Conservation (phyloP, 768 basidiomycete species). For the Punctularia strigosozonata region DNA sequence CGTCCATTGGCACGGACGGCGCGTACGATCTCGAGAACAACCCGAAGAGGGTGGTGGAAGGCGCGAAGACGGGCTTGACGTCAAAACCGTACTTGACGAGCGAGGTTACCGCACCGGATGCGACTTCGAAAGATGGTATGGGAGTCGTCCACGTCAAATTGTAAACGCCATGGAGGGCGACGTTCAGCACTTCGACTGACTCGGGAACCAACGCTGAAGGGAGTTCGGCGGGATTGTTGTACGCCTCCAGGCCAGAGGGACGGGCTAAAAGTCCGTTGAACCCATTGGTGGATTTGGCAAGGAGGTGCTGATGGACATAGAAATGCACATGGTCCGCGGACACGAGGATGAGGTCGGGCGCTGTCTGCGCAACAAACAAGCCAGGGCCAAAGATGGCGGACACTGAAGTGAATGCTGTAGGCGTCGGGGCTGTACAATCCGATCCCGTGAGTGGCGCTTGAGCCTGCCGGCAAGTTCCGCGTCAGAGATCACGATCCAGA, state of each 20-base stretch:
- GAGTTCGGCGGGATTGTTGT: too few species aligned
- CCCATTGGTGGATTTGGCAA: slow-evolving; percentile 13
- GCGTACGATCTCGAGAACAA: slow-evolving; percentile 59
- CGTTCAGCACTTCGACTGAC: slow-evolving; percentile 49
- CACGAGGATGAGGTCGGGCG: slow-evolving; percentile 15
- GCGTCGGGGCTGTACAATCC: too few species aligned
- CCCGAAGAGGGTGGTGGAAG: slow-evolving; percentile 41
- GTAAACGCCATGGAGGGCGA: slow-evolving; percentile 64
- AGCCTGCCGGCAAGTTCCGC: too few species aligned
- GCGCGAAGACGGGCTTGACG: slow-evolving; percentile 32
- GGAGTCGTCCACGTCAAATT: slow-evolving; percentile 63
- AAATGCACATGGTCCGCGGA: slow-evolving; percentile 20
- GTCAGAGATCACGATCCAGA: too few species aligned
- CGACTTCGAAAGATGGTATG: slow-evolving; percentile 43
- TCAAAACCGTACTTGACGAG: slow-evolving; percentile 51
- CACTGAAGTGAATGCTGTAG: too few species aligned
- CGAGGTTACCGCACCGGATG: slow-evolving; percentile 43
- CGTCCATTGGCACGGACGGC: slow-evolving; percentile 53
- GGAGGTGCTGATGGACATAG: slow-evolving; percentile 17
- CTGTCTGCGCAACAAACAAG: slow-evolving; percentile 5
- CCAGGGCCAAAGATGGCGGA: slow-evolving; percentile 12
- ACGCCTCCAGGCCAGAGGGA: too few species aligned
- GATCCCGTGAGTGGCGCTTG: too few species aligned
- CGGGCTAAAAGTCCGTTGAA: slow-evolving; percentile 15
- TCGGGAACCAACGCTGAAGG: too few species aligned